Percentiles rank a stretch among this genome's conserved stretches.
These are phyloP conservation scores for Croton laevigatus DNA, from an alignment of 441 rosid genomes.

Conservation along the genomic window DNA sequence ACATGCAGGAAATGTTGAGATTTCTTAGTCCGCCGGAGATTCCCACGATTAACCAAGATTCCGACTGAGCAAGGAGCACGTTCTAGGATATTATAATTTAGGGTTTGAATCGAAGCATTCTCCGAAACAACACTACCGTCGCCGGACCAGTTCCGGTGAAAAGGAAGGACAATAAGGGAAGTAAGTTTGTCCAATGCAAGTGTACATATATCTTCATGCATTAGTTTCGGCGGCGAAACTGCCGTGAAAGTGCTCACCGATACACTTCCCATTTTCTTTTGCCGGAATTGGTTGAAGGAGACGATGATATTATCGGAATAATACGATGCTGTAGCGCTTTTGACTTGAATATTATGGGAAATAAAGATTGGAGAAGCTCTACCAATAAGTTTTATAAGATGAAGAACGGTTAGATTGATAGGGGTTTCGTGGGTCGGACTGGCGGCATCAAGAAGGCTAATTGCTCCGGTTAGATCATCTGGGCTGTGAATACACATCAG, in stretches of 20 bases:
- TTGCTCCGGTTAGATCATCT: constrained; percentile 33
- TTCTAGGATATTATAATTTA: constrained; percentile 37
- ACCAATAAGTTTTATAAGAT: constrained; percentile 44
- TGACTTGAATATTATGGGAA: constrained; percentile 29
- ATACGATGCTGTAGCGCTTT: not conserved
- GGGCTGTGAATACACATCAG: constrained; percentile 52
- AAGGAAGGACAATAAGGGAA: constrained; percentile 38
- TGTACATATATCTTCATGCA: constrained; percentile 47
- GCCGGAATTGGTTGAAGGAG: constrained; percentile 31
- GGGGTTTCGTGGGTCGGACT: constrained; percentile 37
- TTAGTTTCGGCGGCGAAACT: constrained; percentile 30
- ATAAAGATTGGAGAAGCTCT: constrained; percentile 42
- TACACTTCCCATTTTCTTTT: constrained; percentile 2
- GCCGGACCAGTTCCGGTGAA: constrained; percentile 32
- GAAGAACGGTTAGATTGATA: constrained; percentile 34
- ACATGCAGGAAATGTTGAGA: not conserved
- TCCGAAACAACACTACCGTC: constrained; percentile 33
- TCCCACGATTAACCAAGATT: constrained; percentile 40
- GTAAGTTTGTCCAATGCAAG: constrained; percentile 35
- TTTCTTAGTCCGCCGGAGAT: not conserved
- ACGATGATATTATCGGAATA: constrained; percentile 29
- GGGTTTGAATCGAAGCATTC: constrained; percentile 23
- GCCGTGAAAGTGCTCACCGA: constrained; percentile 32
- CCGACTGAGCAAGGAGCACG: constrained; percentile 61
- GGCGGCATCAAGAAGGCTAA: constrained; percentile 32